Conservation (phyloP, 1,284 basidiomycete species). For the Ustilago xerochloae region DNA sequence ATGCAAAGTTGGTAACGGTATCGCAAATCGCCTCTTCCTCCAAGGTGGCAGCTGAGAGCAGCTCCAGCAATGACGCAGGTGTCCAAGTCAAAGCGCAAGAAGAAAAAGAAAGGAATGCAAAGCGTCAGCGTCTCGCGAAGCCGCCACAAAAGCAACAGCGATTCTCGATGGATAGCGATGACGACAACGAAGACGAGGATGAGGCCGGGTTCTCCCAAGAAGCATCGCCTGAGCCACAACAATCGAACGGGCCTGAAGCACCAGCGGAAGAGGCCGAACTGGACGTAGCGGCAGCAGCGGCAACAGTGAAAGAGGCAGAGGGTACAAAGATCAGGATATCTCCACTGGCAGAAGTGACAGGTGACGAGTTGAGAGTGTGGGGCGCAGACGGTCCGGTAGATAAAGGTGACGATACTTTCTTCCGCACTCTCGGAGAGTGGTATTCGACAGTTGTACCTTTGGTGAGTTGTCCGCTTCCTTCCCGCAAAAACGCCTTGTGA, state of each 20-base stretch:
- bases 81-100: neutral
- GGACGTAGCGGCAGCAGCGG: neutral
- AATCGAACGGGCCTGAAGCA: neutral
- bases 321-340: constrained; percentile 7
- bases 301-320: neutral
- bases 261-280: neutral
- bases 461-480: constrained; percentile 19
- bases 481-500: neutral
- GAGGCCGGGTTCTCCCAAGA: constrained; percentile 2
- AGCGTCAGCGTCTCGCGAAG: constrained; percentile 14
- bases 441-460: constrained; percentile 25
- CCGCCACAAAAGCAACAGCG: constrained; percentile 29
- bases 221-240: neutral
- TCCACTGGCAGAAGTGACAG: constrained; percentile 9
- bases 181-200: constrained; percentile 30
- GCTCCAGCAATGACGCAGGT: neutral
- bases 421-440: constrained; percentile 43
- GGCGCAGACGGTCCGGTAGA: constrained; percentile 50
- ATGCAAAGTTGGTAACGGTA: constrained; percentile 24
- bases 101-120: constrained; percentile 7
- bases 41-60: neutral
- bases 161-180: constrained; percentile 54
- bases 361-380: constrained; percentile 33
- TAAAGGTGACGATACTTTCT: constrained; percentile 45
- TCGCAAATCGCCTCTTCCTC: constrained; percentile 6